Percentiles rank a stretch among this genome's conserved stretches.
These are phyloP conservation scores for Suillus subaureus DNA, from an alignment of 768 basidiomycete genomes.

Conservation along the genomic window DNA sequence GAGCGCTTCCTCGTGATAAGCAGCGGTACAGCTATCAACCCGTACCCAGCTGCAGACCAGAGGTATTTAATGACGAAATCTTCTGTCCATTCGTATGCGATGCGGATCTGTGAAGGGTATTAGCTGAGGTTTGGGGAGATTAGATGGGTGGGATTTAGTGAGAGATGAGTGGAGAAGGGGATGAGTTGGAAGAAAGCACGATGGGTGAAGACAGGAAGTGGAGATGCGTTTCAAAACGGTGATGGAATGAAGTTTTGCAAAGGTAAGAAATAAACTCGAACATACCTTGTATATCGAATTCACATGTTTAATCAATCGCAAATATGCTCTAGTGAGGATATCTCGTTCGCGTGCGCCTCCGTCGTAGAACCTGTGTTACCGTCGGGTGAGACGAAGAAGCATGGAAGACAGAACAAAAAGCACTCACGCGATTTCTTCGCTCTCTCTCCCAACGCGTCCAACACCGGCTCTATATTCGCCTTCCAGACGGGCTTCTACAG, in stretches of 20 bases:
- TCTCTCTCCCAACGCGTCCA: conserved; percentile 82
- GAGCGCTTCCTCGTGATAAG: conserved; percentile 58
- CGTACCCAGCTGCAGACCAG: conserved; percentile 93
- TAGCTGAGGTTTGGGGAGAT: not conserved
- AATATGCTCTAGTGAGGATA: conserved; percentile 78
- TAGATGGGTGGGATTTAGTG: not conserved
- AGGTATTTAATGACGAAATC: conserved; percentile 97
- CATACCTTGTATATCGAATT: conserved; percentile 88
- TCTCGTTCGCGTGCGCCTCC: conserved; percentile 83
- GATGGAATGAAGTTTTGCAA: not conserved
- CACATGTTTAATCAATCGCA: conserved; percentile 81
- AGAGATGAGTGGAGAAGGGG: not conserved
- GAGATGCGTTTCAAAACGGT: too few relatives aligned
- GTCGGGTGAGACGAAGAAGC: not conserved
- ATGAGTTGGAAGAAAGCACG: not conserved
- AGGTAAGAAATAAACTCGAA: not conserved
- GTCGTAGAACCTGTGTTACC: conserved; percentile 75
- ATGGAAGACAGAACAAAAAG: not conserved
- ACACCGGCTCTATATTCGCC: conserved; percentile 92
- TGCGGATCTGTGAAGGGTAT: conserved; percentile 61
- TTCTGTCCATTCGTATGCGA: conserved; percentile 94
- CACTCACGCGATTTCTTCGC: conserved; percentile 89
- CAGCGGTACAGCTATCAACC: conserved; percentile 88
- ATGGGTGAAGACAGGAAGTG: not conserved
- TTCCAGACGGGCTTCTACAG: conserved; percentile 82